A percentile compares a stretch with the other conserved stretches of the same genome.
These are phyloP conservation scores for Termitomyces sp. DNA, from an alignment of 768 basidiomycete genomes.

Conservation along the genomic window DNA sequence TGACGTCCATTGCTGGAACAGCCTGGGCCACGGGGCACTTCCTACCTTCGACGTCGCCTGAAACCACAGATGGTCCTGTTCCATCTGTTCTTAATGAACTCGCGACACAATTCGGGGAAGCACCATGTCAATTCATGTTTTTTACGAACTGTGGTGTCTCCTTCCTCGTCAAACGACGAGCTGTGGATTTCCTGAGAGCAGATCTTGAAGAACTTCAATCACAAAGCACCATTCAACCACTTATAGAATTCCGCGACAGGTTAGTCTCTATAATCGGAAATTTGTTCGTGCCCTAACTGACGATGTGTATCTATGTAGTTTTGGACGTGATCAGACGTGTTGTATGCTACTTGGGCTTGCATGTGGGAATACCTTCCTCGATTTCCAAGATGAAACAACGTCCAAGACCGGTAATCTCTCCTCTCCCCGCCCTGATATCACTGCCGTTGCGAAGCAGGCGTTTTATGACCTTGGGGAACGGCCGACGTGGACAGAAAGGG, in stretches of 20 bases:
- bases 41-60: constrained; percentile 22
- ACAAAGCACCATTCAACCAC: constrained; percentile 70
- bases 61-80: constrained; percentile 33
- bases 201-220: constrained; percentile 79
- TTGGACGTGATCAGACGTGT: constrained; percentile 88
- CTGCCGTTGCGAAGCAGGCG: constrained; percentile 71
- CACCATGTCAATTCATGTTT: constrained; percentile 77
- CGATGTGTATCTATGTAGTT: constrained; percentile 48
- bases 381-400: constrained; percentile 42
- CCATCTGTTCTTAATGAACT: constrained; percentile 73
- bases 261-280: constrained; percentile 20
- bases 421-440: constrained; percentile 55
- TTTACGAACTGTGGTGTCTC: constrained; percentile 84
- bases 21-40: constrained; percentile 80
- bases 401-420: constrained; percentile 36
- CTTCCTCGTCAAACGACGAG: constrained; percentile 73
- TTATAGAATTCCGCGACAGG: constrained; percentile 82
- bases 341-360: constrained; percentile 88
- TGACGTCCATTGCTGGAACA: constrained; percentile 74
- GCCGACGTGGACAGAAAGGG: constrained; percentile 75
- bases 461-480: constrained; percentile 85
- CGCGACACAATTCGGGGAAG: constrained; percentile 72
- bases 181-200: constrained; percentile 78
- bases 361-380: constrained; percentile 76
- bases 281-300: neutral